A percentile compares a stretch with the other conserved stretches of the same genome.
Conservation (phyloP, 371 early-diverging fungal species). For the Lichtheimia corymbifera region DNA sequence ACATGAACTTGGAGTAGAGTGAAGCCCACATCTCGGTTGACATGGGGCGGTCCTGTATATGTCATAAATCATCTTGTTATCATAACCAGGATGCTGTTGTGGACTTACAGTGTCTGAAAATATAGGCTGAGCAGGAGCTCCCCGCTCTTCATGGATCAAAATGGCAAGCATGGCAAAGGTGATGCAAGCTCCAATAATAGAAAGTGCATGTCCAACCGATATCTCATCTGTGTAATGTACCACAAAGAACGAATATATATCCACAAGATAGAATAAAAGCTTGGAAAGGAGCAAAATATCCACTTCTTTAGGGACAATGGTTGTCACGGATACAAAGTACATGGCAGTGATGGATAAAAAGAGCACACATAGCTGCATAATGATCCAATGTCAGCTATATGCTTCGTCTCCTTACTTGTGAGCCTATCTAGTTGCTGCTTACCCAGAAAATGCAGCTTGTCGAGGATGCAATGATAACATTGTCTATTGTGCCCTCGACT, state of each 20-base stretch:
- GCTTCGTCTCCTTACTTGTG: neutral
- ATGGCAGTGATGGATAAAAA: slow-evolving; percentile 21
- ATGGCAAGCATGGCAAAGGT: slow-evolving; percentile 19
- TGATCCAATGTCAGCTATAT: neutral
- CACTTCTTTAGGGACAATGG: slow-evolving; percentile 26
- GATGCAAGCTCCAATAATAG: slow-evolving; percentile 7
- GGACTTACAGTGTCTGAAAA: slow-evolving; percentile 30
- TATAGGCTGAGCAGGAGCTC: slow-evolving; percentile 24
- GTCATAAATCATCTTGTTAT: slow-evolving; percentile 25
- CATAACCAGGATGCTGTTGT: slow-evolving; percentile 8
- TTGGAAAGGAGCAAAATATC: slow-evolving; percentile 22
- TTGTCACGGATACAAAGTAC: slow-evolving; percentile 10
- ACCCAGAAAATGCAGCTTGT: neutral
- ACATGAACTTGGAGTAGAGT: slow-evolving; percentile 53
- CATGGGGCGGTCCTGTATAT: slow-evolving; percentile 35
- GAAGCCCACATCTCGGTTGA: slow-evolving; percentile 55
- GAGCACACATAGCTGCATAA: slow-evolving; percentile 22
- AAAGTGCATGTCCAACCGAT: slow-evolving; percentile 22
- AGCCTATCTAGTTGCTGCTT: neutral
- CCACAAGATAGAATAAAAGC: slow-evolving; percentile 22
- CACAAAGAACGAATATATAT: slow-evolving; percentile 33
- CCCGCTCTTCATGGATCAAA: slow-evolving; percentile 31
- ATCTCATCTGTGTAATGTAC: slow-evolving; percentile 13
- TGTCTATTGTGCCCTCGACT: too few relatives aligned
- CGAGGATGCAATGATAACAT: neutral